Evolutionary conservation across 1,139 yeast genomes (phyloP), one percentile per base, ranked within the genome.

Genomic region (Nakaseomyces bracarensis): DNA sequence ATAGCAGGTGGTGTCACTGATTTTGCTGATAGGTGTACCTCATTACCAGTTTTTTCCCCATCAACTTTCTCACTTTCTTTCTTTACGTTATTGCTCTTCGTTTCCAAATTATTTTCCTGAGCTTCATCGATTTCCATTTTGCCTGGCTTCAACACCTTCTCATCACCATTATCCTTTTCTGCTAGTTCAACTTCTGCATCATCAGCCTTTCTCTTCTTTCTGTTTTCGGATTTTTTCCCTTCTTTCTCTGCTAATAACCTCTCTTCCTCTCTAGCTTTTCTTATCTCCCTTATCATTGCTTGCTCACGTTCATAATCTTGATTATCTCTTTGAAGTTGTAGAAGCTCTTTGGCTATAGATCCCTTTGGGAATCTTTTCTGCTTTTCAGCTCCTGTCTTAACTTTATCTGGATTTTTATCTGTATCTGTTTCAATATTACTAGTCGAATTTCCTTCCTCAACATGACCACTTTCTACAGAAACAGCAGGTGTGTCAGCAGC

Each of bases 1-100:
- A 73, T 66, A 7, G 74, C 71, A 3, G 77, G 77, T 0, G 77
- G 53, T 50, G 46, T 61, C 42, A 58, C 55, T 6, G 64, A 50
- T 16, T 67, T 43, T 63, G n/a, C n/a, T n/a, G n/a, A n/a, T n/a
- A n/a, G n/a, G n/a, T n/a, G n/a, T n/a, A n/a, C n/a, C n/a, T 52
- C 60, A 7, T 50, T 55, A 5, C 50, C 57, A 7, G 53, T 55
- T 21, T 44, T 52, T 19, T 57, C 58, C 3, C 52, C 59, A 22
- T 54, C 54, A 3, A 48, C 53, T 4, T 47, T 48, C 28, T 46
- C 49, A 28, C 34, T 44, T 1, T 40, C 43, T 16, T 29, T 19
- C 8, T 14, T 30, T 41, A 43, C 16, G 43, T 19, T 15, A 23
- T 22, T 38, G 39, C 38, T 43, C 47, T 11, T 45, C 42, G 30